Percentiles rank a stretch among this genome's conserved stretches.
Conservation (phyloP, 108 stramenopile genomes). For the Cylindrotheca closterium region DNA sequence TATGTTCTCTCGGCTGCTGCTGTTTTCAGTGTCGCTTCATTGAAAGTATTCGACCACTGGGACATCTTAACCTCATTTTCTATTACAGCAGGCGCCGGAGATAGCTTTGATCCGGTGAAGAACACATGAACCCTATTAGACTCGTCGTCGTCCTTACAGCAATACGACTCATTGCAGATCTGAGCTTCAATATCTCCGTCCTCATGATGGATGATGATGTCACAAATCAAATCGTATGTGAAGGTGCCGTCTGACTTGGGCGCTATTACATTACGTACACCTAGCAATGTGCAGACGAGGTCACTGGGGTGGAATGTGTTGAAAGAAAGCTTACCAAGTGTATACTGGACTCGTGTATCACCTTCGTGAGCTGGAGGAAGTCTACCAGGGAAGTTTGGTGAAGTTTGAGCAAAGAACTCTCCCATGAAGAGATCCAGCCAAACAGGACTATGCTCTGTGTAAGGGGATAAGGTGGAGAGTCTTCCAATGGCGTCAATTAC, state of each 20-base stretch:
- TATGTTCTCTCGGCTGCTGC: conserved; percentile 31
- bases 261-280: conserved; percentile 35
- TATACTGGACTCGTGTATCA: conserved; percentile 36
- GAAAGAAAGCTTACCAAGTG: conserved; percentile 55
- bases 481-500: conserved; percentile 18
- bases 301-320: conserved; percentile 52
- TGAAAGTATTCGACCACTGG: conserved; percentile 41
- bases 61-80: conserved; percentile 12
- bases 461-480: conserved; percentile 16
- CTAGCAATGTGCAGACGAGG: conserved; percentile 34
- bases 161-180: conserved; percentile 31
- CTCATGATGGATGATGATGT: conserved; percentile 27
- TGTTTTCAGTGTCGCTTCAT: conserved; percentile 24
- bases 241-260: conserved; percentile 14
- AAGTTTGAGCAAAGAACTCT: conserved; percentile 20
- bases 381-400: conserved; percentile 49
- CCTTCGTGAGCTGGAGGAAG: conserved; percentile 19
- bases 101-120: conserved; percentile 38
- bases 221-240: conserved; percentile 29
- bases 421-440: conserved; percentile 8
- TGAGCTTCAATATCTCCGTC: conserved; percentile 35
- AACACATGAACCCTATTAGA: conserved; percentile 33
- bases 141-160: conserved; percentile 18
- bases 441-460: conserved; percentile 5
- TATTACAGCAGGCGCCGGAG: conserved; percentile 17